Evolutionary conservation across 306 rosid species (phyloP), one percentile per base, ranked within the genome.

Genomic region (Dalbergia cultrata): DNA sequence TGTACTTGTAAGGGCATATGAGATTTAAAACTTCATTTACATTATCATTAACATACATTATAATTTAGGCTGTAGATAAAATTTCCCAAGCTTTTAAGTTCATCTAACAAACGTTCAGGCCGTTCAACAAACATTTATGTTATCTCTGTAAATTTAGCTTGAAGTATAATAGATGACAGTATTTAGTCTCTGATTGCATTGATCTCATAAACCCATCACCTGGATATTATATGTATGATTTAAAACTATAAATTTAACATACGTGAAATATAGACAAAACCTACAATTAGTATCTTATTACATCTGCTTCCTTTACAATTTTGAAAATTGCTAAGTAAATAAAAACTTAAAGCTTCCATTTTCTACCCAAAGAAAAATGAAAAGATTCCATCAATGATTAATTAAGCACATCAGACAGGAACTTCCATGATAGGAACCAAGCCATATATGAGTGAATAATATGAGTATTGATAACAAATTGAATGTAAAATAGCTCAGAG

Each of bases 391-490:
- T 52, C 54, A 47, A 41, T 54, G 70, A 72, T 13, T 26, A n/a
- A 56, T 14, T 16, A 63, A 44, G 87, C 73, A 63, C 14, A 81
- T 69, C 72, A 84, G 56, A 67, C 75, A 83, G 35, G 45, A 70
- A 67, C 18, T 67, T 59, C 63, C 31, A 56, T n/a, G n/a, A n/a
- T n/a, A n/a, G n/a, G n/a, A n/a, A n/a, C n/a, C n/a, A n/a, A n/a
- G n/a, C n/a, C n/a, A n/a, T n/a, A n/a, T n/a, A n/a, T n/a, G n/a
- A n/a, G n/a, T n/a, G n/a, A n/a, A n/a, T n/a, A n/a, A n/a, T n/a
- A n/a, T n/a, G n/a, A n/a, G n/a, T n/a, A n/a, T n/a, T n/a, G n/a
- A n/a, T n/a, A n/a, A n/a, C n/a, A n/a, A n/a, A n/a, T n/a, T n/a
- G n/a, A n/a, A n/a, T n/a, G n/a, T n/a, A n/a, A n/a, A n/a, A n/a